Base-by-base conservation (phyloP, 768 basidiomycete genomes). In the Peribolospora kevripleyi region DNA sequence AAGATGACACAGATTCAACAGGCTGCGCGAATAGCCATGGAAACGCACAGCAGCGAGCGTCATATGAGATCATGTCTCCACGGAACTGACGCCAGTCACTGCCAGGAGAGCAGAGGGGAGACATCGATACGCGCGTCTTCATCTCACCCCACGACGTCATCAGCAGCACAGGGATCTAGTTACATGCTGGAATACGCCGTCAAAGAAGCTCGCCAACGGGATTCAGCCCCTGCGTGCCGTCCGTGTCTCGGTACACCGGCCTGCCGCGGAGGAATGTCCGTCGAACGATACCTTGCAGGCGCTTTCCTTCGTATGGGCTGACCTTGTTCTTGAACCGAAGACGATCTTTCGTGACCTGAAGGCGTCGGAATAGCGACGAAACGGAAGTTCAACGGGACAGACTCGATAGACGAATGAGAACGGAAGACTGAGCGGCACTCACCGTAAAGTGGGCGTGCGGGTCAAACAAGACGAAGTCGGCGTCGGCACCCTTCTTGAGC, bases 251-350 rank as follows among this genome's bases (percentile, higher is more conserved):
- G 66, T 83, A 90, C 0, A 79, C 74, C 48, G 80, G 65, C 13
- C 64, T 62, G 3, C 85, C 87, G 5, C 84, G 75, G 14, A 93
- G 69, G 65, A 75, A 82, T 0, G 82, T 84, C 66, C 79, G 72
- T 58, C 77, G 71, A 46, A 86, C 81, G 11, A 69, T 68, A 0
- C 88, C 88, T 14, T 61, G 69, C 48, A 90, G 71, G n/a, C 64
- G 72, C 61, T 74, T 68, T 6, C 85, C 86, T 59, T 81, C 76
- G 65, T 90, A 97, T 2, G 91, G 84, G 3, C 84, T 84, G 3
- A 93, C 63, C 68, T 88, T 90, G 70, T 97, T 95, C 72, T 86
- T 93, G 74, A 91, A 95, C 53, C 79, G 73, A 9, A 95, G 71
- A 9, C 67, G 63, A 7, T 81, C 79, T 63, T 75, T 75, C 38